Base-by-base conservation (phyloP, 2,329 filamentous ascomycete genomes). In the Epichloe uncinata region DNA sequence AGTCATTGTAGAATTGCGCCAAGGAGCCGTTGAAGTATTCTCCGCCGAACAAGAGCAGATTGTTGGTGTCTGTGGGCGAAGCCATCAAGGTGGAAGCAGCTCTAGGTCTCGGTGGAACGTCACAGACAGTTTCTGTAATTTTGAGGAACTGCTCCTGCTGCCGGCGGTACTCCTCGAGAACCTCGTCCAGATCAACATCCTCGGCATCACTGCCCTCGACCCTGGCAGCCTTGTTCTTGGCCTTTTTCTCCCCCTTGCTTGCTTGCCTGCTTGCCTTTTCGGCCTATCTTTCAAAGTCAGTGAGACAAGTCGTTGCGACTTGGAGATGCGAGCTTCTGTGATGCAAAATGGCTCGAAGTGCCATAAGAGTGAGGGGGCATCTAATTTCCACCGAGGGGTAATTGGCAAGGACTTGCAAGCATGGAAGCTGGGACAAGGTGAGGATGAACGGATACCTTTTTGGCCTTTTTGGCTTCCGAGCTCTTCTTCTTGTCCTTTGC, bases 121-220 rank as follows among this genome's bases (percentile, higher is more conserved):
- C 78, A 42, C 76, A 78, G 22, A 83, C 72, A 3, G 79, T 77
- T 70, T 98, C 93, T 4, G 91, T 96, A 60, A 98, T 81, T 68
- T 95, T 95, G 60, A 93, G 79, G 63, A 95, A 96, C 61, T 87
- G 85, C 61, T 95, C 91, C 71, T 98, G 93, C 67, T 89, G 85
- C 63, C 86, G 87, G 57, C 86, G 86, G 68, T 95, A 97, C 65
- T 95, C 87, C 43, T 91, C 90, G 30, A 98, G 81, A 42, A 98
- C 90, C 43, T 84, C 83, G 63, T 98, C 93, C 37, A 98, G 78
- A 67, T 97, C 93, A 13, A 93, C 82, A 59, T 96, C 90, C 65
- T 97, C 91, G 45, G 78, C 87, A 64, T 96, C 91, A 62, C 87
- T 91, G 65, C 90, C 90, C 30, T 85, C 84, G 50, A 75, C 65